These are phyloP conservation scores for Mycena vulgaris DNA, from an alignment of 768 basidiomycete genomes.

Conservation along the genomic window DNA sequence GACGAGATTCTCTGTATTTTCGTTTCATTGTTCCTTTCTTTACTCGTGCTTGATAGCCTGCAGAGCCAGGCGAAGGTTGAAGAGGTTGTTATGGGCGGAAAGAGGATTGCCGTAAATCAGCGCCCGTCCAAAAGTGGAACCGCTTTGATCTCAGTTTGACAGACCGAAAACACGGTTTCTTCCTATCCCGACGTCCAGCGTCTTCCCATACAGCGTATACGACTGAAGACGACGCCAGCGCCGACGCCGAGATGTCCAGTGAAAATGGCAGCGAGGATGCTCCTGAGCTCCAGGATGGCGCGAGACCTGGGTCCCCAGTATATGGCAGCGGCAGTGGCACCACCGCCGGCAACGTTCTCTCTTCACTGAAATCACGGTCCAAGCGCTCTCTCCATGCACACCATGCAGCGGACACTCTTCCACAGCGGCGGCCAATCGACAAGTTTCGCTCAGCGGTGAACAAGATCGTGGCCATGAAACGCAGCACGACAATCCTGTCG, in stretches of 20 bases:
- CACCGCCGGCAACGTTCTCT: background rate
- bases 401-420: background rate
- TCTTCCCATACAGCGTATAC: too few species aligned
- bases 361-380: slow-evolving; percentile 30
- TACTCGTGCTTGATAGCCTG: too few species aligned
- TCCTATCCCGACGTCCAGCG: too few species aligned
- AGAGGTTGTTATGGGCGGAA: too few species aligned
- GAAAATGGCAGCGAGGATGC: slow-evolving; percentile 7
- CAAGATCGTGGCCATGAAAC: slow-evolving; percentile 62
- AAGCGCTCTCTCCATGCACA: slow-evolving; percentile 33
- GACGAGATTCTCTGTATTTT: too few species aligned
- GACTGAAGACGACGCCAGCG: background rate
- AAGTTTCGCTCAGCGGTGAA: slow-evolving; percentile 58
- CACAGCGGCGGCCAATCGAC: slow-evolving; percentile 45
- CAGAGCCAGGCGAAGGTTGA: too few species aligned
- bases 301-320: slow-evolving; percentile 18
- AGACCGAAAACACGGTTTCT: too few species aligned
- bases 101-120: too few species aligned
- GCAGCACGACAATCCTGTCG: slow-evolving; percentile 49
- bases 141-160: too few species aligned
- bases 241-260: slow-evolving; percentile 3
- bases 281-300: background rate
- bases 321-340: slow-evolving; percentile 33
- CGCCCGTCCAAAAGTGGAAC: too few species aligned
- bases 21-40: too few species aligned